These are phyloP conservation scores for Leccinum rimulosum DNA, from an alignment of 768 basidiomycete species.

Conservation along the genomic window DNA sequence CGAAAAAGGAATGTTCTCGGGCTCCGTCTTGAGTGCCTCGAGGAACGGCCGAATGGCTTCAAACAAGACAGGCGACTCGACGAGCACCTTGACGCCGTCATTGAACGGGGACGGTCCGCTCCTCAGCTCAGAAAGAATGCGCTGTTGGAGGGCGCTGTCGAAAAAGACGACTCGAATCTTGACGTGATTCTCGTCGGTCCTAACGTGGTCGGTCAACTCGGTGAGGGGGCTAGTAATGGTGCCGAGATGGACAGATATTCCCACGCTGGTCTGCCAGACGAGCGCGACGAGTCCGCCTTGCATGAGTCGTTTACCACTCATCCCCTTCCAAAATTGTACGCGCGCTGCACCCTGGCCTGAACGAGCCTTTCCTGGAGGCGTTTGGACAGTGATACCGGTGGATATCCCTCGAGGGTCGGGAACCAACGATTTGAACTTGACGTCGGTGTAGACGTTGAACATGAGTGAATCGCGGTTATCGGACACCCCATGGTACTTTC, in stretches of 20 bases:
- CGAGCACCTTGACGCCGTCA: constrained; percentile 36
- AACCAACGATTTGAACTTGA: constrained; percentile 43
- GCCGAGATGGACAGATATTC: constrained; percentile 52
- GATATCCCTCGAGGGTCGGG: constrained; percentile 55
- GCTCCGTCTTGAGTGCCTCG: constrained; percentile 55
- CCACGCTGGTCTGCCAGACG: constrained; percentile 39
- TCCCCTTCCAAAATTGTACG: constrained; percentile 58
- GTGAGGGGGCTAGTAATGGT: constrained; percentile 40
- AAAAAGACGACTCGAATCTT: constrained; percentile 59
- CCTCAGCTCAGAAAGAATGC: constrained; percentile 39
- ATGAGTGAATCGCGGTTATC: constrained; percentile 47
- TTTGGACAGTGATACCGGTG: constrained; percentile 42
- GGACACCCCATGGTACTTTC: constrained; percentile 49
- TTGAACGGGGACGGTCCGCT: constrained; percentile 24
- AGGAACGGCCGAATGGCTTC: constrained; percentile 70
- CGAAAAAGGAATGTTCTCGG: constrained; percentile 55
- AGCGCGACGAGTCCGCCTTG: constrained; percentile 65
- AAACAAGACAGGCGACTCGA: constrained; percentile 66
- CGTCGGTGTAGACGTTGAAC: constrained; percentile 63
- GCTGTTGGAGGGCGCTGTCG: constrained; percentile 53
- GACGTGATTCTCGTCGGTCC: constrained; percentile 33
- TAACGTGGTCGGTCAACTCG: constrained; percentile 48
- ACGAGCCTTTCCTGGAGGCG: constrained; percentile 59
- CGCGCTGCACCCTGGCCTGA: constrained; percentile 38
- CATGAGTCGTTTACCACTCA: constrained; percentile 55